Evolutionary conservation across 2,329 filamentous ascomycete species (phyloP), one percentile per base, ranked within the genome.

Genomic region (Monilinia fructigena): DNA sequence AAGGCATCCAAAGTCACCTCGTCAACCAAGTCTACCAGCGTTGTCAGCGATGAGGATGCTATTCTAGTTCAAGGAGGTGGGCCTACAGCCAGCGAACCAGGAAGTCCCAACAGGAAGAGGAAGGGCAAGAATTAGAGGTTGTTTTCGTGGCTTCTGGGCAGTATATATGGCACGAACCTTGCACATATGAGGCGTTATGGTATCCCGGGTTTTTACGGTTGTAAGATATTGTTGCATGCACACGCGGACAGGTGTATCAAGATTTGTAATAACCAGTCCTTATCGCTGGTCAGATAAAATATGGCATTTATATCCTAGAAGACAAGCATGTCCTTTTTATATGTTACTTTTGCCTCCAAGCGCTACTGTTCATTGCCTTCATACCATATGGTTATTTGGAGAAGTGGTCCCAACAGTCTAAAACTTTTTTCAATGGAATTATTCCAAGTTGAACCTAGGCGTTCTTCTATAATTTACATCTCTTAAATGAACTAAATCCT

Each of bases 21-120:
- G 6, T 73, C 77, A 28, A 75, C 78, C 71, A 79, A 80, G 64
- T 72, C 76, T 62, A 78, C 76, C 52, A 65, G 87, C 75, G 86
- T 61, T 11, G 47, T 61, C 20, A 89, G 87, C 75, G 86, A 89
- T 75, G 90, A 92, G 68, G 90, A 93, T 75, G 86, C 87, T 23
- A 90, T 96, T 31, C 80, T 96, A 70, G 91, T 96, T 59, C 91
- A 95, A 74, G 67, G 67, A 38, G 68, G 70, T 45, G 67, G 71
- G 1, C 70, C 73, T 11, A 65, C 68, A 42, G 65, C 62, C 10
- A 70, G 50, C 55, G 69, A 70, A 45, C 69, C 69, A n/a, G 76
- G 78, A 62, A 76, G 76, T 67, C 76, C 77, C 55, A 83, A 11
- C 26, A 67, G 86, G 80, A 87, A 84, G 81, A 89, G 87, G 82